Evolutionary conservation across 768 basidiomycete species (phyloP).

Genomic region (Pilatotrama ljubarskyi): DNA sequence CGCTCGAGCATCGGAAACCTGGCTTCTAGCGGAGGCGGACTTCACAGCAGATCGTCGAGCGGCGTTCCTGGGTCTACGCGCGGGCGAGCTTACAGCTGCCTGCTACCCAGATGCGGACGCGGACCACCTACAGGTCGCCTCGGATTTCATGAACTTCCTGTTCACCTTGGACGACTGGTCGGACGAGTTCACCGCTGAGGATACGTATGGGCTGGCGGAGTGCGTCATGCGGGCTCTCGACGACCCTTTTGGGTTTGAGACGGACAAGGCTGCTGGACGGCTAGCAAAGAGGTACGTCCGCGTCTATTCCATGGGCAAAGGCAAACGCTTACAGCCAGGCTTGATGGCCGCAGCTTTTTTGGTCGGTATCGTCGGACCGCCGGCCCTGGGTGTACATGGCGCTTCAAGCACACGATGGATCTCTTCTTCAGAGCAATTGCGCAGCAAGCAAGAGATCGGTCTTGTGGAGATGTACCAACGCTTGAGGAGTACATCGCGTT

Average conservation of each 20-base stretch:
- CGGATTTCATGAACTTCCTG: constrained; percentile 60
- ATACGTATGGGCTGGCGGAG: constrained; percentile 21
- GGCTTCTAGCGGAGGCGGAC: constrained; percentile 34
- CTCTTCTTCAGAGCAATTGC: constrained; percentile 33
- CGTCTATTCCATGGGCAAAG: too few relatives aligned
- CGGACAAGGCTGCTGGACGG: constrained; percentile 26
- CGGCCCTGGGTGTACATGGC: constrained; percentile 37
- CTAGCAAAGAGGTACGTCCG: constrained; percentile 19
- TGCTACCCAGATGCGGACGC: constrained; percentile 57
- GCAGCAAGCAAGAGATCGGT: constrained; percentile 31
- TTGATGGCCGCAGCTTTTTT: constrained; percentile 30
- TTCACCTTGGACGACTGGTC: constrained; percentile 46
- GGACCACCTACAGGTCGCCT: constrained; percentile 58
- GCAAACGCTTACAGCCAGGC: not conserved
- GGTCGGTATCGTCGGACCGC: constrained; percentile 37
- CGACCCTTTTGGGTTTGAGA: constrained; percentile 25
- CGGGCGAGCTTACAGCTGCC: constrained; percentile 64
- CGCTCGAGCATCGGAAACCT: constrained; percentile 38
- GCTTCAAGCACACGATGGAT: constrained; percentile 33
- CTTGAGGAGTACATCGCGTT: constrained; percentile 54
- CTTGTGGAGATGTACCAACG: constrained; percentile 29
- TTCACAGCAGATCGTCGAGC: constrained; percentile 27
- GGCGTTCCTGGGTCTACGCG: constrained; percentile 55
- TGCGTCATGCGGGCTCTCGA: constrained; percentile 31
- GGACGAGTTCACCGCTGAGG: constrained; percentile 32